Base-by-base conservation (phyloP, 1,139 yeast species). In the Yarrowia galli region DNA sequence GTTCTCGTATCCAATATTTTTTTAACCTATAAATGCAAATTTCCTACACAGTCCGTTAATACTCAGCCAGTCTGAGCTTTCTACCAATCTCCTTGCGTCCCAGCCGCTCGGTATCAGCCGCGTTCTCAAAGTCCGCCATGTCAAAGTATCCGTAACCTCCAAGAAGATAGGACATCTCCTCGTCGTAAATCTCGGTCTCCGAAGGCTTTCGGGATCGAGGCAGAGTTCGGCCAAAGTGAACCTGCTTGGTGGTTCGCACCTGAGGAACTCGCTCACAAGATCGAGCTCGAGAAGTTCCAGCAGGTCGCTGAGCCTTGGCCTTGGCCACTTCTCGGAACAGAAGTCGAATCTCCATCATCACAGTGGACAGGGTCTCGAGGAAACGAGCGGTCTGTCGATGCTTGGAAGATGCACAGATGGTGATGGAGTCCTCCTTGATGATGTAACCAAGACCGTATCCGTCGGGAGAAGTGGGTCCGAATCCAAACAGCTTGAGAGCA, bases 381-480 rank as follows among this genome's bases (percentile, higher is more conserved):
- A 91, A 90, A 77, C 98, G 85, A 71, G 85, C 82, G 0, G 98
- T 92, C 80, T 92, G 98, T 71, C 97, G 85, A 78, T 92, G 97
- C 79, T 91, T 92, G 9, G 97, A 91, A 35, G 96, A 87, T 0
- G 91, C 96, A 77, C 97, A 92, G 51, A 92, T 86, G 2, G 96
- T 89, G 67, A 92, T 86, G 5, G 95, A 88, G 74, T 91, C 92
- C 69, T 87, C 92, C 77, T 92, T 91, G 74, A 92, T 89, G 73
- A 92, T 92, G 77, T 92, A 92, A 2, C 97, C 97, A 65, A 92
- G 84, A 35, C 98, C 98, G 79, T 90, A 92, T 18, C 98, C 98
- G 74, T 89, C 92, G 25, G 96, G 88, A 42, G 92, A 85, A 8
- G 91, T 93, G 2, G 97, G 98, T 6, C 98, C 98, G 79, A 92